Conservation (phyloP, 495 filamentous ascomycete species). For the Podospora appendiculata region DNA sequence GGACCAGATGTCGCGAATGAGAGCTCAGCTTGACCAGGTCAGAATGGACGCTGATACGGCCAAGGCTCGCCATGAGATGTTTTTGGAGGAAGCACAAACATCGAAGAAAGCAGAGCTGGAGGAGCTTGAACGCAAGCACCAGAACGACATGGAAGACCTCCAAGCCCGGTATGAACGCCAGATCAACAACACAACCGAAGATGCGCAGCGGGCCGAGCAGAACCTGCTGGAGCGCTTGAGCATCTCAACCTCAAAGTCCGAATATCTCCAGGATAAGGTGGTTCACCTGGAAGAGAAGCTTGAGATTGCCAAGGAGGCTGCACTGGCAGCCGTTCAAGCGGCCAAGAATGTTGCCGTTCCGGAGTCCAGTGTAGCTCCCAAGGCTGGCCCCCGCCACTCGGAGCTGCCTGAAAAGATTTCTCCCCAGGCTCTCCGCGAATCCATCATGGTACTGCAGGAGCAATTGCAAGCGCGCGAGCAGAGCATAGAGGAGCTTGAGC, state of each 20-base stretch:
- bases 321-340: slow-evolving; percentile 75
- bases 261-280: slow-evolving; percentile 74
- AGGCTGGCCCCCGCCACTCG: slow-evolving; percentile 32
- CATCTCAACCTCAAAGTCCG: slow-evolving; percentile 69
- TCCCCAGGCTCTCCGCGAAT: slow-evolving; percentile 88
- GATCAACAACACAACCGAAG: slow-evolving; percentile 61
- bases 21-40: slow-evolving; percentile 62
- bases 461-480: slow-evolving; percentile 91
- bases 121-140: slow-evolving; percentile 61
- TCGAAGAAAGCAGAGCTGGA: slow-evolving; percentile 57
- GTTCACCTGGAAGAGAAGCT: slow-evolving; percentile 77
- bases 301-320: slow-evolving; percentile 83
- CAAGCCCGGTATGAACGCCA: slow-evolving; percentile 65
- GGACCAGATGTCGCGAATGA: slow-evolving; percentile 57
- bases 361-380: slow-evolving; percentile 17
- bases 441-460: slow-evolving; percentile 90
- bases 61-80: slow-evolving; percentile 63
- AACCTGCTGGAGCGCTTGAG: slow-evolving; percentile 63
- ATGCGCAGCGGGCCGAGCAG: slow-evolving; percentile 60
- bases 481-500: slow-evolving; percentile 79
- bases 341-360: slow-evolving; percentile 56
- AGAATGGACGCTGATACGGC: slow-evolving; percentile 66
- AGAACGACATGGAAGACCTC: slow-evolving; percentile 60
- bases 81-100: slow-evolving; percentile 66
- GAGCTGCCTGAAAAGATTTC: slow-evolving; percentile 77